Conservation (phyloP, 2,329 filamentous ascomycete species). For the Cercospora berteroae region DNA sequence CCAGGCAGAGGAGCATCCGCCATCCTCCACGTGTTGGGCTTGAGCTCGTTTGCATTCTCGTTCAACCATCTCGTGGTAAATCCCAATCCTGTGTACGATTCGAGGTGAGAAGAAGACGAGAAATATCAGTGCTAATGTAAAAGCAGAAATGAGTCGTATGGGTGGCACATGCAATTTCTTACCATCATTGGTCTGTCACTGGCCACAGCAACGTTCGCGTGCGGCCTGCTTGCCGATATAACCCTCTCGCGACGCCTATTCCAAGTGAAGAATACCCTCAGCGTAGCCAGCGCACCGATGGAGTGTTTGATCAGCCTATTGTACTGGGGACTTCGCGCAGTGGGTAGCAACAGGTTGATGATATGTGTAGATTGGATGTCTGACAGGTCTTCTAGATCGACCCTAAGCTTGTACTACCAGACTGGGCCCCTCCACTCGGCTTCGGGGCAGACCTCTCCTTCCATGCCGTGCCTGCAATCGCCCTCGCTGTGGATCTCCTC, state of each 20-base stretch:
- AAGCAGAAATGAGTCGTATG: slow-evolving; percentile 59
- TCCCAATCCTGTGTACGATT: slow-evolving; percentile 40
- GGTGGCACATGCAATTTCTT: slow-evolving; percentile 69
- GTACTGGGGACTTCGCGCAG: slow-evolving; percentile 67
- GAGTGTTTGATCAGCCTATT: slow-evolving; percentile 69
- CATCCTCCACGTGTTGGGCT: slow-evolving; percentile 56
- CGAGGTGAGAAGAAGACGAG: background rate
- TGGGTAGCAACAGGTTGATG: slow-evolving; percentile 33
- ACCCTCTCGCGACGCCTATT: slow-evolving; percentile 60
- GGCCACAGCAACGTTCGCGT: slow-evolving; percentile 59
- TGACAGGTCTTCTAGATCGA: slow-evolving; percentile 37
- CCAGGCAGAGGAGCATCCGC: slow-evolving; percentile 65
- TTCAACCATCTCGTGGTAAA: slow-evolving; percentile 43
- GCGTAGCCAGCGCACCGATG: slow-evolving; percentile 65
- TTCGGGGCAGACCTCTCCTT: slow-evolving; percentile 62
- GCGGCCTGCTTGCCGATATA: slow-evolving; percentile 64
- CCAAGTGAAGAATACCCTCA: slow-evolving; percentile 63
- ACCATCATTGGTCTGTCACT: slow-evolving; percentile 70
- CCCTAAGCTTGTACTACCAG: slow-evolving; percentile 55
- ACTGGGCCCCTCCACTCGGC: slow-evolving; percentile 40
- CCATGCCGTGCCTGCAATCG: slow-evolving; percentile 63
- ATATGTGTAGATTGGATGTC: background rate
- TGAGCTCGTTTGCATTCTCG: slow-evolving; percentile 46
- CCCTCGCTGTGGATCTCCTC: slow-evolving; percentile 64
- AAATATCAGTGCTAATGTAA: background rate